phyloP scores from a whole-genome alignment of 2,329 filamentous ascomycete species.

The Sclerotinia spermophila region DNA sequence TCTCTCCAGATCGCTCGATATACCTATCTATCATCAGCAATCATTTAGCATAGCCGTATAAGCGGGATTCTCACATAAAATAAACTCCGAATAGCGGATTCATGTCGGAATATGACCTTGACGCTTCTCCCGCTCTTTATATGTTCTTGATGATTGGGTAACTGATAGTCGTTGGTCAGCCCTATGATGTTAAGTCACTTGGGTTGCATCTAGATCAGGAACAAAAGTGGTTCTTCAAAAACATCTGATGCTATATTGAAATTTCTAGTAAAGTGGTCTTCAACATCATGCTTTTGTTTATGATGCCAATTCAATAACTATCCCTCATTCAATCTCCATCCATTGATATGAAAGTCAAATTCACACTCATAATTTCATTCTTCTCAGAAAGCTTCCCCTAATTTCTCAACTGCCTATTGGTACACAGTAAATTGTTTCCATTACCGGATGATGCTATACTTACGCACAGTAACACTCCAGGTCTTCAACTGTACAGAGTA shows the following conservation, averaged over 20 bases:
- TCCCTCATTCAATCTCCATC: background rate
- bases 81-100: background rate
- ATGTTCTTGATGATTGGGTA: background rate
- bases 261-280: background rate
- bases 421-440: background rate
- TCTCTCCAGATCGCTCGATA: background rate
- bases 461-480: background rate
- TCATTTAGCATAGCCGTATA: background rate
- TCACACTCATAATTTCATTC: background rate
- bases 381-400: background rate
- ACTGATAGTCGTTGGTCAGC: background rate
- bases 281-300: background rate
- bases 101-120: slow-evolving; percentile 1
- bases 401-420: background rate
- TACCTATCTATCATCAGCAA: slow-evolving; percentile 6
- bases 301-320: background rate
- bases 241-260: background rate
- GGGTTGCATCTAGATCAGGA: background rate
- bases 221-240: background rate
- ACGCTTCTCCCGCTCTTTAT: background rate
- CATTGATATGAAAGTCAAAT: background rate
- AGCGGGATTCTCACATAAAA: background rate
- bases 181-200: slow-evolving; percentile 2
- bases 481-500: background rate
- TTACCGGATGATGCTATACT: too few relatives aligned